Base-by-base conservation (phyloP, 306 rosid genomes). In the Rosa multiflora region DNA sequence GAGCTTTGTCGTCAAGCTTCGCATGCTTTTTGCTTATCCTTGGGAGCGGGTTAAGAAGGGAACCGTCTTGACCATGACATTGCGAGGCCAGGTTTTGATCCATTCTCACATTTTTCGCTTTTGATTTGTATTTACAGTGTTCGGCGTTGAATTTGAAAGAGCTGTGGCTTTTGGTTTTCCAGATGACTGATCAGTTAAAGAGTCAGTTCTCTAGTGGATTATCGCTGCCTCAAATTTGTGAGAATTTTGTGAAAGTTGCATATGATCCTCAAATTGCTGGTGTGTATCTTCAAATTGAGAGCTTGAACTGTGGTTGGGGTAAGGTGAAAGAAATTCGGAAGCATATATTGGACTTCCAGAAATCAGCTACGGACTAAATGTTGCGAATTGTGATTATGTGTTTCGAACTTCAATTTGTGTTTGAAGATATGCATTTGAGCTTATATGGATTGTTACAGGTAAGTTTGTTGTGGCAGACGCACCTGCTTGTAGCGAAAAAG, bases 321-420 rank as follows among this genome's bases (percentile, higher is more conserved):
- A 95, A 95, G 82, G 84, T 95, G 55, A 94, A 93, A 71, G 98
- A 92, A 90, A 91, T 95, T 79, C 96, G 96, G 81, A 92, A 97
- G 83, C 97, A 95, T 62, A 74, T 93, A 0, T 26, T 88, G 76
- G 77, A 90, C 85, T 95, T 95, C 87, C 88, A 83, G 84, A 89
- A 95, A 86, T 95, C 99, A 88, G 99, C 98, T 91, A 84, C 68
- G 48, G 11, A 20, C 43, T 17, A 43, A 23, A 6, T 37, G 5
- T 73, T 18, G 23, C n/a, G 47, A 39, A 49, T 51, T 75, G 48
- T 78, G 48, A 73, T 51, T 51, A 26, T 72, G 63, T 62, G 35
- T 32, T 32, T 1, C 3, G 3, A 32, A 32, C 35, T 32, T 32
- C 35, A 32, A 1, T 32, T 32, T 32, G 35, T 32, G 43, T 74